Evolutionary conservation across 2,329 filamentous ascomycete species (phyloP).

Genomic region (Plenodomus lindquistii): DNA sequence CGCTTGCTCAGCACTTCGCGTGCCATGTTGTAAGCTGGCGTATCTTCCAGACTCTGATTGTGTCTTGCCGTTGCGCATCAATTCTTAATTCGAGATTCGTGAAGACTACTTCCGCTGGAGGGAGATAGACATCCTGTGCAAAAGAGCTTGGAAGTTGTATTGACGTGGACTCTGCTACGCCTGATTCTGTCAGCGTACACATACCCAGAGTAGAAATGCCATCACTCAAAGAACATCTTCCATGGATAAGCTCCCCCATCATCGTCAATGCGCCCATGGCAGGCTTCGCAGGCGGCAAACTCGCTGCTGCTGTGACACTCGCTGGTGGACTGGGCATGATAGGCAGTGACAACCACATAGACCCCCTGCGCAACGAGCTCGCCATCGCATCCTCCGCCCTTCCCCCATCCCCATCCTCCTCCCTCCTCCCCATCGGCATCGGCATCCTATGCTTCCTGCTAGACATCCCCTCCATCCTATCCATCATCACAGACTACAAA

Average conservation of each 20-base stretch:
- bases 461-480: constrained; percentile 52
- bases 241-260: constrained; percentile 62
- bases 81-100: too few relatives aligned
- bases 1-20: too few relatives aligned
- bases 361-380: constrained; percentile 37
- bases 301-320: constrained; percentile 65
- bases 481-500: constrained; percentile 56
- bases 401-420: constrained; percentile 7
- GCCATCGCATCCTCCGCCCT: constrained; percentile 19
- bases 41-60: too few relatives aligned
- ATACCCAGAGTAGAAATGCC: constrained; percentile 10
- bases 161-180: too few relatives aligned
- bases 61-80: too few relatives aligned
- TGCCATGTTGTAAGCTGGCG: too few relatives aligned
- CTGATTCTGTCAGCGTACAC: background rate
- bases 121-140: too few relatives aligned
- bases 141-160: too few relatives aligned
- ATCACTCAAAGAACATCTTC: constrained; percentile 31
- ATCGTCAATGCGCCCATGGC: constrained; percentile 71
- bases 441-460: constrained; percentile 62
- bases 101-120: too few relatives aligned
- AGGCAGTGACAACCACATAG: constrained; percentile 43
- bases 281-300: constrained; percentile 57
- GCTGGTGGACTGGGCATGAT: constrained; percentile 54
- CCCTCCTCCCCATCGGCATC: constrained; percentile 57